Conservation (phyloP, 2,329 filamentous ascomycete species). For the Curvularia eragrostidis region DNA sequence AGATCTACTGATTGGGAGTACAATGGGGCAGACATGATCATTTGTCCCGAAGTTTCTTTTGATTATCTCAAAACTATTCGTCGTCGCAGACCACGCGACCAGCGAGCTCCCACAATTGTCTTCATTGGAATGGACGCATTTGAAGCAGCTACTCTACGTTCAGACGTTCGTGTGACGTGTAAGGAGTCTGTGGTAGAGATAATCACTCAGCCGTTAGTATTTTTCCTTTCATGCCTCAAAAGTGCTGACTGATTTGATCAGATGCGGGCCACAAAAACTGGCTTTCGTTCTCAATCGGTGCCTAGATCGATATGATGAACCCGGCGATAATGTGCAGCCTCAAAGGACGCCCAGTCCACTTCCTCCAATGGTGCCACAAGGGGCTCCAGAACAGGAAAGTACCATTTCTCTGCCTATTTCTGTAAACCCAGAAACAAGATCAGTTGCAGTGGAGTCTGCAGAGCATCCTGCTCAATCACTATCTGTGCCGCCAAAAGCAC, state of each 20-base stretch:
- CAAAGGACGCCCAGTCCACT: background rate
- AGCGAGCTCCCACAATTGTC: conserved; percentile 34
- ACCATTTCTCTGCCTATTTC: background rate
- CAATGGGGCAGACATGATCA: conserved; percentile 38
- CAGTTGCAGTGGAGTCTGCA: background rate
- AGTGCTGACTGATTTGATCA: conserved; percentile 12
- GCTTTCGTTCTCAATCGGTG: conserved; percentile 40
- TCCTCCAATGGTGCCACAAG: background rate
- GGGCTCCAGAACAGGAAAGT: background rate
- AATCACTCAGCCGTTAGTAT: conserved; percentile 44
- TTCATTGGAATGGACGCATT: conserved; percentile 45
- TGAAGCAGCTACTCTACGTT: conserved; percentile 43
- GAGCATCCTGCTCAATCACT: background rate
- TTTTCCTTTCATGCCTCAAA: background rate
- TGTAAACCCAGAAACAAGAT: background rate
- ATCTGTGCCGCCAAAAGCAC: background rate
- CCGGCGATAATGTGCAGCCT: conserved; percentile 28
- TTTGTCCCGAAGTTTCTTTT: conserved; percentile 44
- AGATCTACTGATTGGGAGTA: conserved; percentile 34
- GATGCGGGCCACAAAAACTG: conserved; percentile 45
- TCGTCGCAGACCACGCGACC: conserved; percentile 3
- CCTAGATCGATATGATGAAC: conserved; percentile 35
- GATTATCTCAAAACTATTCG: conserved; percentile 41
- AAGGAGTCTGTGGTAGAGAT: conserved; percentile 45
- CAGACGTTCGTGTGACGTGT: conserved; percentile 38